These are phyloP conservation scores for Chytridium lagenaria DNA, from an alignment of 371 early-diverging fungal genomes.

Conservation along the genomic window DNA sequence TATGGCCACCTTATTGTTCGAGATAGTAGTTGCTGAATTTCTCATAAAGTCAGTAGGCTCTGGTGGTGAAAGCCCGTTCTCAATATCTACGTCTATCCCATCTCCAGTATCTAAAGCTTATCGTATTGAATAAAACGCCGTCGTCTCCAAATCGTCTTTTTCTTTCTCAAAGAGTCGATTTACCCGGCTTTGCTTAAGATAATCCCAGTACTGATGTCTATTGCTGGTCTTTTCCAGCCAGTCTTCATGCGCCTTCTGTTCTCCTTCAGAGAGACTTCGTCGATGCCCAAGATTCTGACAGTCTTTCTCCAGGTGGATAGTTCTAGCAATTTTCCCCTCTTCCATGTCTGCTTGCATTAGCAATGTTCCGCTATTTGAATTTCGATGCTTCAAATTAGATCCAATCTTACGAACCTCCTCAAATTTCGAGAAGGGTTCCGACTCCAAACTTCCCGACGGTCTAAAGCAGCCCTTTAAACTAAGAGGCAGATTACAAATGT, in stretches of 20 bases:
- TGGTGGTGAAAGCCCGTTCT: conserved; percentile 51
- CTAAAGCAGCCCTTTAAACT: background rate
- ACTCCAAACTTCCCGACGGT: background rate
- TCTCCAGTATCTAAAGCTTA: conserved; percentile 20
- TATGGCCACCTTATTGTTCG: conserved; percentile 1
- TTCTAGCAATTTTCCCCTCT: background rate
- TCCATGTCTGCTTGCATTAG: background rate
- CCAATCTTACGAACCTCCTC: background rate
- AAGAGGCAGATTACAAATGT: background rate
- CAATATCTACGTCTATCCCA: conserved; percentile 31
- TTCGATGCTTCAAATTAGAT: no score
- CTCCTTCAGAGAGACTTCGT: conserved; percentile 9
- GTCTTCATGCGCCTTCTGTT: conserved; percentile 11
- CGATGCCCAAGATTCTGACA: background rate
- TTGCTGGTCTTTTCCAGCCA: conserved; percentile 46
- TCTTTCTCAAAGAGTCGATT: conserved; percentile 30
- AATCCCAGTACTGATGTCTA: conserved; percentile 38
- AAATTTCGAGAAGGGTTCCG: background rate
- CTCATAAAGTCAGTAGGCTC: conserved; percentile 42
- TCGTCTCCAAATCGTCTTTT: conserved; percentile 38
- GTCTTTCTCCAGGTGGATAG: background rate
- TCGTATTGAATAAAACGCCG: conserved; percentile 38
- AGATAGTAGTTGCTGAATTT: background rate
- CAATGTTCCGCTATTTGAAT: background rate
- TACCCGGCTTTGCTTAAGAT: conserved; percentile 36